Evolutionary conservation across 805 yeast genomes (phyloP).

Genomic region (Candida endomychidarum): DNA sequence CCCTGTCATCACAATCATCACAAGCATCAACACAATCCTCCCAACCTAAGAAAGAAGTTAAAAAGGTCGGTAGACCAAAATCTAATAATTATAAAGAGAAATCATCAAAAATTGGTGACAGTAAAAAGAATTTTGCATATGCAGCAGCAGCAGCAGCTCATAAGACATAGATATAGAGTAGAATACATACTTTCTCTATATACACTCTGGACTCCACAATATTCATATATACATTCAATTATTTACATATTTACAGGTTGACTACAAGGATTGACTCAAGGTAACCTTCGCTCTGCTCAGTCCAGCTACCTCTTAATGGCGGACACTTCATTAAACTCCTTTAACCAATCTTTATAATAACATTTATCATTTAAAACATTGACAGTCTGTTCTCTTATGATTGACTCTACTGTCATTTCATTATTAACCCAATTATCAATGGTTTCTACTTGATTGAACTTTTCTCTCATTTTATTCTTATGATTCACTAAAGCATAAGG

Average conservation of each 20-base stretch:
- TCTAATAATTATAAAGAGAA: conserved; percentile 12
- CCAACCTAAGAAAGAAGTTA: conserved; percentile 5
- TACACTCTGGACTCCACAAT: not conserved
- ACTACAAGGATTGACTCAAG: too few relatives aligned
- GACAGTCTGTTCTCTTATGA: conserved; percentile 33
- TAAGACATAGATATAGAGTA: conserved; percentile 20
- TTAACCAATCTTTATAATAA: conserved; percentile 37
- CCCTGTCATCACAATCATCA: not conserved
- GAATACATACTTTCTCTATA: too few relatives aligned
- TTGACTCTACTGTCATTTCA: conserved; percentile 34
- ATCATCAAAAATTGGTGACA: conserved; percentile 14
- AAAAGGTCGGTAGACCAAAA: conserved; percentile 13
- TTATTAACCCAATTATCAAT: conserved; percentile 39
- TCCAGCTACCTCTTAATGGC: too few relatives aligned
- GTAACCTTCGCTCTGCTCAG: too few relatives aligned
- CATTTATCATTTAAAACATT: conserved; percentile 37
- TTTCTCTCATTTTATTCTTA: conserved; percentile 21
- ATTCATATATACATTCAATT: not conserved
- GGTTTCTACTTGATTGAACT: conserved; percentile 25
- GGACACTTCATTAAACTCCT: conserved; percentile 21
- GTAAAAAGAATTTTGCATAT: conserved; percentile 37
- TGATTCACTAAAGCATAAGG: conserved; percentile 37
- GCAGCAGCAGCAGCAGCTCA: conserved; percentile 50
- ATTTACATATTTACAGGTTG: conserved; percentile 9
- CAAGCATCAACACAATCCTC: not conserved